These are phyloP conservation scores for Apiospora rasikravindrae DNA, from an alignment of 2,329 filamentous ascomycete genomes.

Conservation along the genomic window DNA sequence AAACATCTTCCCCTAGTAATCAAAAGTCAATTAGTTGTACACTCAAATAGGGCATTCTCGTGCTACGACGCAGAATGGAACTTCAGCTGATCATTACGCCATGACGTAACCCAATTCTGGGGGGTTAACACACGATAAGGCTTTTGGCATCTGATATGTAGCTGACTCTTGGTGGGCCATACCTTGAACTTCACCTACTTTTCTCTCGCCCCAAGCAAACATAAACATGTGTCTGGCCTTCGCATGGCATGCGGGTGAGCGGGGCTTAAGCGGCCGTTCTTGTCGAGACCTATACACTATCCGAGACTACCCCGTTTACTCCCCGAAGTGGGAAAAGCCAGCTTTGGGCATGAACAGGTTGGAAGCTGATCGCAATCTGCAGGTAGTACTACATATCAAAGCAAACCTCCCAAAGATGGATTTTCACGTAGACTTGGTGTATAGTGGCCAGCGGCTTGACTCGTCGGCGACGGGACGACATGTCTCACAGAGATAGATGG, in stretches of 20 bases:
- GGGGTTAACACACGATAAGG: background rate
- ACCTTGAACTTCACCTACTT: background rate
- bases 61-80: background rate
- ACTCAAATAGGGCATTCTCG: background rate
- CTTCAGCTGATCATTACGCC: background rate
- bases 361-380: background rate
- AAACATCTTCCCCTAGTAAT: background rate
- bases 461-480: background rate
- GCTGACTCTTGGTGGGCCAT: background rate
- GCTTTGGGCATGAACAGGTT: background rate
- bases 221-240: background rate
- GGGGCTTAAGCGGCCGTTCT: background rate
- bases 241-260: background rate
- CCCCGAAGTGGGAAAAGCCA: background rate
- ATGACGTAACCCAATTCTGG: background rate
- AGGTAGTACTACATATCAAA: background rate
- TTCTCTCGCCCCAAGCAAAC: background rate
- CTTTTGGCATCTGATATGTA: background rate
- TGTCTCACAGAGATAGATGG: too few relatives aligned
- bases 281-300: background rate
- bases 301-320: too few relatives aligned
- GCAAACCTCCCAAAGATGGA: background rate
- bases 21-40: background rate
- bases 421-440: background rate
- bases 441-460: background rate